A percentile compares a stretch with the other conserved stretches of the same genome.
Conservation (phyloP, 306 rosid genomes). For the Vigna angularis region DNA sequence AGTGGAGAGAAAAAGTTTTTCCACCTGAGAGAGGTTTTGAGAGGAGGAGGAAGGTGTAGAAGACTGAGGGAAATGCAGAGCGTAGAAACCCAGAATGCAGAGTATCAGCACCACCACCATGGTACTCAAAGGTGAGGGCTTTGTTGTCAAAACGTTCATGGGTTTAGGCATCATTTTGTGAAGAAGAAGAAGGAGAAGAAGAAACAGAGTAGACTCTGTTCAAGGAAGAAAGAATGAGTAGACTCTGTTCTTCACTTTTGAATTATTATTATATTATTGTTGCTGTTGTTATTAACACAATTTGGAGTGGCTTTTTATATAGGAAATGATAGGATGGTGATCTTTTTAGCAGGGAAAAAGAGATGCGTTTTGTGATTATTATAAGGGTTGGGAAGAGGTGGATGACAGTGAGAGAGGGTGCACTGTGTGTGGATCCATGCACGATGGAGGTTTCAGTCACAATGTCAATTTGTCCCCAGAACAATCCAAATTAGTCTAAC, state of each 20-base stretch:
- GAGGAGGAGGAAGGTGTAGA: slow-evolving; percentile 30
- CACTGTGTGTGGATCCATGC: slow-evolving; percentile 37
- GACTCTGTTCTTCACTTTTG: background rate
- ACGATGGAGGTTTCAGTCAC: slow-evolving; percentile 42
- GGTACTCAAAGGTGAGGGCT: slow-evolving; percentile 54
- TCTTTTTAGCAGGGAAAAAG: background rate
- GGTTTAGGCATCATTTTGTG: slow-evolving; percentile 59
- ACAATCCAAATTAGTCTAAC: slow-evolving; percentile 7
- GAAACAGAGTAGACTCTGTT: slow-evolving; percentile 30
- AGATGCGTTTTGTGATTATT: slow-evolving; percentile 13
- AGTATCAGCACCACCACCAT: slow-evolving; percentile 49
- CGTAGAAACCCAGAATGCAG: slow-evolving; percentile 65
- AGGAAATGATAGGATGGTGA: background rate
- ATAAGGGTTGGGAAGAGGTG: slow-evolving; percentile 39
- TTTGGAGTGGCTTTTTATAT: background rate
- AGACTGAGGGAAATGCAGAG: slow-evolving; percentile 59
- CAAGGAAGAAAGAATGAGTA: background rate
- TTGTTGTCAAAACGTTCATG: slow-evolving; percentile 46
- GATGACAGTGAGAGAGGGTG: slow-evolving; percentile 35
- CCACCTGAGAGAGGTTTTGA: slow-evolving; percentile 45
- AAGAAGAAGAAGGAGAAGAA: background rate
- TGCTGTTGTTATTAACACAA: background rate
- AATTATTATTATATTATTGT: background rate
- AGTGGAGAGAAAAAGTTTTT: slow-evolving; percentile 63
- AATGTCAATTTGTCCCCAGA: slow-evolving; percentile 31